Conservation (phyloP, 2,329 filamentous ascomycete species). For the Verticillium nonalfalfae region DNA sequence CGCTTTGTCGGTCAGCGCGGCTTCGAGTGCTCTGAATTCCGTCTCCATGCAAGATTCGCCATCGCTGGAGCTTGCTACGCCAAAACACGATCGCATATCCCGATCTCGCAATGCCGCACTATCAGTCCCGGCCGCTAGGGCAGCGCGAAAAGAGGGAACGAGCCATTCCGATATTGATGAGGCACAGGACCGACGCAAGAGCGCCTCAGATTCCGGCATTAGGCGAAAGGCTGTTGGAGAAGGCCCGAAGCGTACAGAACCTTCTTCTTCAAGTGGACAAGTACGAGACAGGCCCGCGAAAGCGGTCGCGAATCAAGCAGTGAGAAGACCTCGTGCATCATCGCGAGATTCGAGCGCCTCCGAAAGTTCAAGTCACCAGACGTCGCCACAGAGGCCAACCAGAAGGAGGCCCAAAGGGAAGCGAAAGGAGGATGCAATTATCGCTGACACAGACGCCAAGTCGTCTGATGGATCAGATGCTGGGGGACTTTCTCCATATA, state of each 20-base stretch:
- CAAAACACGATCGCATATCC: background rate
- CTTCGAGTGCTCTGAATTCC: constrained; percentile 45
- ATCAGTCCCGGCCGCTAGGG: background rate
- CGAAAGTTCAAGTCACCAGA: background rate
- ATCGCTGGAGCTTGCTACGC: background rate
- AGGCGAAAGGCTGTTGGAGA: constrained; percentile 5
- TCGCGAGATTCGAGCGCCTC: constrained; percentile 3
- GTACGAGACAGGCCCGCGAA: constrained; percentile 4
- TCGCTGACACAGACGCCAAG: constrained; percentile 39
- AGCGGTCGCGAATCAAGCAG: background rate
- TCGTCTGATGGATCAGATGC: constrained; percentile 27
- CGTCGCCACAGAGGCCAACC: background rate
- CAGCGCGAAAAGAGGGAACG: background rate
- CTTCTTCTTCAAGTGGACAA: constrained; percentile 1
- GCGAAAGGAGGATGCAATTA: constrained; percentile 22
- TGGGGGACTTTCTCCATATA: constrained; percentile 26
- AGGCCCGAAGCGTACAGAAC: background rate
- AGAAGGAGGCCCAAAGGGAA: constrained; percentile 15
- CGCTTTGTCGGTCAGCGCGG: constrained; percentile 46
- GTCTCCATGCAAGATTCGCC: background rate
- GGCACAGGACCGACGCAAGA: constrained; percentile 1
- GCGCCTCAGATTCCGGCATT: constrained; percentile 2
- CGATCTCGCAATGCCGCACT: background rate
- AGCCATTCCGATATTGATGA: constrained; percentile 3
- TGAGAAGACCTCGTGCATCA: background rate